Percentiles rank a stretch among this genome's conserved stretches.
phyloP scores from a whole-genome alignment of 139 green algal genomes.

The Pleodorina starrii region DNA sequence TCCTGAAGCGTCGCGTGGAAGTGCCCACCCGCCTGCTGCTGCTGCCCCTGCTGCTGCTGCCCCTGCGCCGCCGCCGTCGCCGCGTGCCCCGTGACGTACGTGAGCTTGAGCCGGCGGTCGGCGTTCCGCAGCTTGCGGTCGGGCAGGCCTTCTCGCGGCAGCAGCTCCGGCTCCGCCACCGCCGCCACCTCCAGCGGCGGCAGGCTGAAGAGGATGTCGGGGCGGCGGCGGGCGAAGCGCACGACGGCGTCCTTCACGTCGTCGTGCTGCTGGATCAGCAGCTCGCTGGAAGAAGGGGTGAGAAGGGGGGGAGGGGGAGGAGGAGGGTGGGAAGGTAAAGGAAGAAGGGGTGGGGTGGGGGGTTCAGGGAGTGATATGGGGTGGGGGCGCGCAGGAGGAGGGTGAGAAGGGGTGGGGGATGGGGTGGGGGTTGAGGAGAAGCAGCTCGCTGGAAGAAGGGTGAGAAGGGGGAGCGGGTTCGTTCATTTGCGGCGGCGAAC shows the following conservation, averaged over 20 bases:
- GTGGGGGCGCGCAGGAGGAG: too few relatives aligned
- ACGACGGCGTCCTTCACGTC: constrained; percentile 38
- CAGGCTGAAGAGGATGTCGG: constrained; percentile 45
- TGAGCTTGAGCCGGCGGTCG: neutral
- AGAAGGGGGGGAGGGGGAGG: too few relatives aligned
- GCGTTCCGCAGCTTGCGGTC: constrained; percentile 48
- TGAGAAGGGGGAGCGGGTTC: too few relatives aligned
- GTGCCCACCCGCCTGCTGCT: neutral
- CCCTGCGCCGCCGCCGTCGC: neutral
- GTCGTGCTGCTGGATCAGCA: neutral
- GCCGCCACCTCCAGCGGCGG: neutral
- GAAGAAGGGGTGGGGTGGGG: too few relatives aligned
- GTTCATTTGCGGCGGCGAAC: too few relatives aligned
- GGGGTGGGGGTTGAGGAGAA: too few relatives aligned
- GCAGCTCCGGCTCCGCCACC: constrained; percentile 3
- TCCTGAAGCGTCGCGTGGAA: constrained; percentile 35
- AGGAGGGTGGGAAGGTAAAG: too few relatives aligned
- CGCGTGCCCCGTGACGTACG: neutral
- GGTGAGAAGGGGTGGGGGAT: too few relatives aligned
- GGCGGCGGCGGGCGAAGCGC: neutral
- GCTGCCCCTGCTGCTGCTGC: too few relatives aligned
- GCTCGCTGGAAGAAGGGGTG: neutral
- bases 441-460: too few relatives aligned
- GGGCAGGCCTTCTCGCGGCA: neutral
- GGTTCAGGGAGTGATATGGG: too few relatives aligned